A percentile compares a stretch with the other conserved stretches of the same genome.
Conservation (phyloP, 768 basidiomycete species). For the Russula olivacea region DNA sequence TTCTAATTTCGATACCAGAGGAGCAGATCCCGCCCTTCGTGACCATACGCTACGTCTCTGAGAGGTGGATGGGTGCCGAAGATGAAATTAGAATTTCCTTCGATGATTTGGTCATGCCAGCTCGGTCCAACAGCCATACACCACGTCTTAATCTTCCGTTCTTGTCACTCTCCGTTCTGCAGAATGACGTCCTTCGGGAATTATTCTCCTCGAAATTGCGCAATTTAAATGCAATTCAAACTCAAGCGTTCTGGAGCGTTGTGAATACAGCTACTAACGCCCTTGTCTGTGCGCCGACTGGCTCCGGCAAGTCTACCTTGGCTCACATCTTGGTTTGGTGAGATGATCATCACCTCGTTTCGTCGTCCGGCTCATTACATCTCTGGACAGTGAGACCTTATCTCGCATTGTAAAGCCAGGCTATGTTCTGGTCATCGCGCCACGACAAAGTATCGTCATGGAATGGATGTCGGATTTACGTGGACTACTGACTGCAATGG, state of each 20-base stretch:
- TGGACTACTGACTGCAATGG: conserved; percentile 33
- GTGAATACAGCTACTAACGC: conserved; percentile 61
- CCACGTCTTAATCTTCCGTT: conserved; percentile 69
- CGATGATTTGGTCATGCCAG: conserved; percentile 72
- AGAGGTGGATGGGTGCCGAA: conserved; percentile 91
- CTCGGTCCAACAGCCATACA: conserved; percentile 48
- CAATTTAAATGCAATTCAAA: conserved; percentile 80
- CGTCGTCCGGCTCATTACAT: conserved; percentile 17
- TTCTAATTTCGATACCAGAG: conserved; percentile 68
- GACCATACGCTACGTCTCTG: conserved; percentile 76
- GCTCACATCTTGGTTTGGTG: conserved; percentile 71
- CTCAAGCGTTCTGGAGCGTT: conserved; percentile 81
- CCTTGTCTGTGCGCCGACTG: conserved; percentile 71
- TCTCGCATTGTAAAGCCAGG: conserved; percentile 37
- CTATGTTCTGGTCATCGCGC: conserved; percentile 60
- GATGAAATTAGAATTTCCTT: conserved; percentile 60
- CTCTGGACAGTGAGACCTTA: conserved; percentile 49
- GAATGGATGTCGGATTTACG: conserved; percentile 54
- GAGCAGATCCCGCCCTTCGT: conserved; percentile 56
- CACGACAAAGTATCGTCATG: conserved; percentile 48
- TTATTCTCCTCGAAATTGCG: conserved; percentile 43
- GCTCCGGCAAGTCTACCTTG: conserved; percentile 75
- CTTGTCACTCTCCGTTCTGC: conserved; percentile 51
- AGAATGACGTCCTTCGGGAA: conserved; percentile 41
- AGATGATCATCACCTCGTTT: conserved; percentile 28